phyloP scores from a whole-genome alignment of 2,329 filamentous ascomycete genomes.

The Xylariaceae sp. region DNA sequence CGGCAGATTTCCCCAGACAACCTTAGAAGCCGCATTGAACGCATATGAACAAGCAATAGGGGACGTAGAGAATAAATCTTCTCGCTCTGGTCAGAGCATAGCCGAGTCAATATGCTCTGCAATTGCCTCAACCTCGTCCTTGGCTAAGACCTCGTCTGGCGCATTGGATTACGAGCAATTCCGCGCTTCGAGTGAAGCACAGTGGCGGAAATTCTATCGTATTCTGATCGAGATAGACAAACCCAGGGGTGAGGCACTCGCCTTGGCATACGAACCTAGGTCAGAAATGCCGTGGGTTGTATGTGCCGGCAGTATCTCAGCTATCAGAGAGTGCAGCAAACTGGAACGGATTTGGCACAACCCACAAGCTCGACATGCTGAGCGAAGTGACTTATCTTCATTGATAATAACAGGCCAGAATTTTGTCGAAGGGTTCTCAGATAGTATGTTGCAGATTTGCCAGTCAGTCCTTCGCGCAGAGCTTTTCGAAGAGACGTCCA shows the following conservation, averaged over 20 bases:
- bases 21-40: conserved; percentile 81
- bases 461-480: conserved; percentile 73
- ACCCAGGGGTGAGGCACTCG: conserved; percentile 80
- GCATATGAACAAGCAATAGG: conserved; percentile 76
- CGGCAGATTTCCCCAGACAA: conserved; percentile 78
- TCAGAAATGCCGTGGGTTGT: conserved; percentile 82
- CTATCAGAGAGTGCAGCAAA: conserved; percentile 78
- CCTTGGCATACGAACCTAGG: conserved; percentile 75
- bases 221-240: conserved; percentile 86
- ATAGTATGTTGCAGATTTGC: conserved; percentile 72
- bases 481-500: conserved; percentile 74
- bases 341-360: conserved; percentile 81
- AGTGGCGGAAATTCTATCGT: conserved; percentile 91
- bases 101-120: conserved; percentile 79
- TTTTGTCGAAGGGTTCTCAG: conserved; percentile 74
- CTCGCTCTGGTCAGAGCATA: conserved; percentile 61
- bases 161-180: conserved; percentile 79
- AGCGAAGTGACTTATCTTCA: conserved; percentile 54
- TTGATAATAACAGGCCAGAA: conserved; percentile 73
- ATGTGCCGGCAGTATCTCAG: conserved; percentile 80
- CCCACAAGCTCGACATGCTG: conserved; percentile 60
- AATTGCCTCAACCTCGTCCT: conserved; percentile 71
- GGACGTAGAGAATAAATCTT: conserved; percentile 47
- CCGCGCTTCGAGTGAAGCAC: conserved; percentile 73
- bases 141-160: conserved; percentile 67